A percentile compares a stretch with the other conserved stretches of the same genome.
Evolutionary conservation across 2,329 filamentous ascomycete genomes (phyloP).

Genomic region (Cladosporium sp.): DNA sequence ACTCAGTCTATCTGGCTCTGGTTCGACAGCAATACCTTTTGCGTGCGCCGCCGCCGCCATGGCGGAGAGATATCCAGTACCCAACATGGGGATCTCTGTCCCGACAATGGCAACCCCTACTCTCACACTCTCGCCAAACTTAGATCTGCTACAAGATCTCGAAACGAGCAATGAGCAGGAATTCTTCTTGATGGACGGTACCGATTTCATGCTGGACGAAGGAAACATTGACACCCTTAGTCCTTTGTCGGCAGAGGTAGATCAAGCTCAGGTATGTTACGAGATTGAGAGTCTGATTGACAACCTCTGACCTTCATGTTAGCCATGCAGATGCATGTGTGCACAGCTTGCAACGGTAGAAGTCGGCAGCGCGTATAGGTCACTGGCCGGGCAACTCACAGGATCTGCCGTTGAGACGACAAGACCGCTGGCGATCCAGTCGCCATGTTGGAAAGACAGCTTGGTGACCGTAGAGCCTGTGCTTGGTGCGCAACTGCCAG

Average conservation of each 20-base stretch:
- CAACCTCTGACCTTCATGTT: background rate
- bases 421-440: background rate
- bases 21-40: background rate
- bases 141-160: background rate
- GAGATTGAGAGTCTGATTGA: background rate
- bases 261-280: background rate
- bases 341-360: background rate
- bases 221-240: background rate
- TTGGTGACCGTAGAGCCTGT: no score
- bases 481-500: background rate
- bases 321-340: background rate
- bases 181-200: background rate
- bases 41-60: background rate
- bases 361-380: background rate
- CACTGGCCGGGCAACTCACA: background rate
- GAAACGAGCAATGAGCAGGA: background rate
- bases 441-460: background rate
- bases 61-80: background rate
- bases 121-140: background rate
- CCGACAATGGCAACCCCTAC: background rate
- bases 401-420: background rate
- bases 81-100: background rate
- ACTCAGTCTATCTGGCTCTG: background rate
- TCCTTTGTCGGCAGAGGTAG: background rate
- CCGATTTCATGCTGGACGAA: background rate